These are phyloP conservation scores for Botrytis deweyae DNA, from an alignment of 2,329 filamentous ascomycete genomes.

Conservation along the genomic window DNA sequence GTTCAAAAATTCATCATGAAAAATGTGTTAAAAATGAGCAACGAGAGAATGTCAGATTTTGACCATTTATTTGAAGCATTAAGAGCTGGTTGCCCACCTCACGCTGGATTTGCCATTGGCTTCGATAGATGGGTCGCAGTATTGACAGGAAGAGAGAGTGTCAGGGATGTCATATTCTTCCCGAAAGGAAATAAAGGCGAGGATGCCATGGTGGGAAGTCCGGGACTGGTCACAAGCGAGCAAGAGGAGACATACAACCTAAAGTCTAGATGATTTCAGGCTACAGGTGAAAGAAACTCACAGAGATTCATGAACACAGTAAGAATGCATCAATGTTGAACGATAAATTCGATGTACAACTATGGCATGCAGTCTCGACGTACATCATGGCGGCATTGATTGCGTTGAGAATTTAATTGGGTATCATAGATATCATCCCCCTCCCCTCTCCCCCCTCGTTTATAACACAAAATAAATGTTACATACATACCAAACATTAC, in stretches of 20 bases:
- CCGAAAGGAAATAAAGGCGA: slow-evolving; percentile 91
- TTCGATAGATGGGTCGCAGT: slow-evolving; percentile 85
- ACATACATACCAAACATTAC: not conserved
- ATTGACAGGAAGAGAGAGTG: slow-evolving; percentile 71
- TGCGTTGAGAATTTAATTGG: not conserved
- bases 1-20: slow-evolving; percentile 85
- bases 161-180: slow-evolving; percentile 94
- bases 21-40: slow-evolving; percentile 64
- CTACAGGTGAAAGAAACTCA: not conserved
- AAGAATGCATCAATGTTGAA: not conserved
- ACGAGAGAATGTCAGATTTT: slow-evolving; percentile 59
- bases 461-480: not conserved
- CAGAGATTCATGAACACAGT: not conserved
- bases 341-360: not conserved
- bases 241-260: slow-evolving; percentile 29
- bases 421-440: no score
- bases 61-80: slow-evolving; percentile 81
- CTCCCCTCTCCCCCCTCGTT: not conserved
- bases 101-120: slow-evolving; percentile 88
- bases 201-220: slow-evolving; percentile 79
- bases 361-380: not conserved
- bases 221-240: slow-evolving; percentile 62
- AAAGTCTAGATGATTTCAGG: not conserved
- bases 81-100: slow-evolving; percentile 83
- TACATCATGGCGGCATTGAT: not conserved